Evolutionary conservation across 805 yeast genomes (phyloP), one percentile per base, ranked within the genome.

Genomic region (Vanderwaltozyma tropicalis): DNA sequence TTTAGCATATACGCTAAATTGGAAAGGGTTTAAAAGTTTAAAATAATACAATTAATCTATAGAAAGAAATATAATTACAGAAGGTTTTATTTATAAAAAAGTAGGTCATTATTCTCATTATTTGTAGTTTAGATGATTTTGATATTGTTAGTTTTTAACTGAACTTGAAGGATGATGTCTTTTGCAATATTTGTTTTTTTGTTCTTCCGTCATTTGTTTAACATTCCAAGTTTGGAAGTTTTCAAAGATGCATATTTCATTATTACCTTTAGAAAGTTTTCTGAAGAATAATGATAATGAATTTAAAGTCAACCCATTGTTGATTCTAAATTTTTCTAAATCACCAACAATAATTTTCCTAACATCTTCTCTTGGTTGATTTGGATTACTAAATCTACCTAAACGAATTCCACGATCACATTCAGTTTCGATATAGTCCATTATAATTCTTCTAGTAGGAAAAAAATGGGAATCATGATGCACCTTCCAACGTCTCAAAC

Each of bases 401-500:
- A 55, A 37, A 22, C 53, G 46, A 9, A 58, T 48, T 9, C 63
- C 62, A 20, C 59, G 45, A 26, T 57, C 59, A 28, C 54, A 46
- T 42, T 61, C 65, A 19, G 52, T 51, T 38, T 61, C 65, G 31
- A 61, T 61, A 34, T 59, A 61, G 39, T 61, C 64, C 46, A 61
- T 59, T 13, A 61, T 59, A n/a, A 59, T 55, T 37, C 62, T 49
- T 38, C 65, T 50, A 9, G 63, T 61, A 5, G 65, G 65, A 31
- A 61, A 61, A 34, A 61, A 61, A 44, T 61, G 65, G 1, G 65
- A 61, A 41, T 61, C 65, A 9, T 59, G 63, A 25, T 54, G 52
- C 3, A 61, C 65, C 40, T 61, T 61, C 65, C 65, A 61, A 13
- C 62, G 49, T 35, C 65, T 49, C 53, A 55, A 56, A 6, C 65